Percentiles rank a stretch among this genome's conserved stretches.
phyloP scores from a whole-genome alignment of 106 monocot genomes.

The Dactylorhiza incarnata region DNA sequence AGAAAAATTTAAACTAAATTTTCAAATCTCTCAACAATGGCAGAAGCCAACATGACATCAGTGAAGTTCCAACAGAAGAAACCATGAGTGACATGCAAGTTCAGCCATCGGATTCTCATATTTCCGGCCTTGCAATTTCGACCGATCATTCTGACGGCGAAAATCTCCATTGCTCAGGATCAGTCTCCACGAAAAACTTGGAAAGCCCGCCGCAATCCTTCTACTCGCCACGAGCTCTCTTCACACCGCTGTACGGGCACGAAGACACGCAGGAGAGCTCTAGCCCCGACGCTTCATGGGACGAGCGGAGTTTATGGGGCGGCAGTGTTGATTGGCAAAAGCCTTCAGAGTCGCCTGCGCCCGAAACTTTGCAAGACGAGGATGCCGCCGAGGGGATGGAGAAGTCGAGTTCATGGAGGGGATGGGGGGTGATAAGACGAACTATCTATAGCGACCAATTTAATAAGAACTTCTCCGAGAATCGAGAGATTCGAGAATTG shows the following conservation, averaged over 20 bases:
- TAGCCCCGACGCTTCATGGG: conserved; percentile 28
- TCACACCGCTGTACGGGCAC: neutral
- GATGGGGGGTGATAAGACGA: conserved; percentile 5
- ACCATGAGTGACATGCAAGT: neutral
- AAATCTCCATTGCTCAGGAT: conserved; percentile 8
- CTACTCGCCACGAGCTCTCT: conserved; percentile 12
- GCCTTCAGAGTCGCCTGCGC: conserved; percentile 4
- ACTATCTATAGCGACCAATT: neutral
- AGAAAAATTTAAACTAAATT: neutral
- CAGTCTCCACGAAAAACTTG: neutral
- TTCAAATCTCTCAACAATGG: neutral
- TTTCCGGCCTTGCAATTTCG: neutral
- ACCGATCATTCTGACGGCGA: neutral
- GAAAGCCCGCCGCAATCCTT: conserved; percentile 8
- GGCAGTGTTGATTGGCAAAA: conserved; percentile 1
- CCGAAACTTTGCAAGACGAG: conserved; percentile 19
- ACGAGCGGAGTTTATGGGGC: conserved; percentile 11
- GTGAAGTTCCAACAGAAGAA: neutral
- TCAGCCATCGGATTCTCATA: neutral
- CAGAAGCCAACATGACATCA: neutral
- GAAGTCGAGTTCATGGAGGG: conserved; percentile 17
- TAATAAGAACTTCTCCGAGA: conserved; percentile 25
- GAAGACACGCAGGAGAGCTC: conserved; percentile 22
- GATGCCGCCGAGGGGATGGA: conserved; percentile 20
- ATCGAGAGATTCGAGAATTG: conserved; percentile 41